These are phyloP conservation scores for Linum usitatissimum DNA, from an alignment of 345 rosid species.

Conservation along the genomic window DNA sequence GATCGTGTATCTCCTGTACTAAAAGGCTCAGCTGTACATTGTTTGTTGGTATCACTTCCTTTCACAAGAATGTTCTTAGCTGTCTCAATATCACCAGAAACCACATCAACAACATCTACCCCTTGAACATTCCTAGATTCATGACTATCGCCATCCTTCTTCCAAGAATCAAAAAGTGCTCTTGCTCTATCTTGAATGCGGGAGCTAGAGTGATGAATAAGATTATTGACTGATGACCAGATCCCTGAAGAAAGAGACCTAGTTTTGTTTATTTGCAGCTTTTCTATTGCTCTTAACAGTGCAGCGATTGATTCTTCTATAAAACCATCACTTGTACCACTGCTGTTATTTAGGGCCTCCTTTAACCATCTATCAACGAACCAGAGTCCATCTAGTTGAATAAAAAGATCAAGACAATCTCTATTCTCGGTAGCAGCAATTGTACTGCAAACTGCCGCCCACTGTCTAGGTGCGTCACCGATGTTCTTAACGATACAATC, in stretches of 20 bases:
- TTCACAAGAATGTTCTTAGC: constrained; percentile 24
- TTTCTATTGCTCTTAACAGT: constrained; percentile 60
- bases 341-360: constrained; percentile 41
- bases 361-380: constrained; percentile 70
- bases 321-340: constrained; percentile 38
- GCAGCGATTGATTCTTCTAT: constrained; percentile 67
- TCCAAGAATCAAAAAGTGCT: constrained; percentile 53
- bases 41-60: constrained; percentile 28
- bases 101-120: constrained; percentile 17
- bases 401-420: constrained; percentile 87
- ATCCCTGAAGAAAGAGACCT: constrained; percentile 65
- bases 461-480: constrained; percentile 73
- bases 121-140: constrained; percentile 19
- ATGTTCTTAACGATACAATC: constrained; percentile 46
- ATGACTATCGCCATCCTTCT: constrained; percentile 26
- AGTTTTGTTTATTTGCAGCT: constrained; percentile 52
- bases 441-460: constrained; percentile 81
- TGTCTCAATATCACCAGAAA: constrained; percentile 24
- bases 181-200: constrained; percentile 63
- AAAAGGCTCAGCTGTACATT: constrained; percentile 24
- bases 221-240: constrained; percentile 51
- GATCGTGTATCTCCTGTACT: constrained; percentile 24
- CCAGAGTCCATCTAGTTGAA: constrained; percentile 66
- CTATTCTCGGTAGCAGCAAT: constrained; percentile 69
- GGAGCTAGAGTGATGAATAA: constrained; percentile 52